Conservation (phyloP, 129 eudicot genomes). For the Solidago caesia region DNA sequence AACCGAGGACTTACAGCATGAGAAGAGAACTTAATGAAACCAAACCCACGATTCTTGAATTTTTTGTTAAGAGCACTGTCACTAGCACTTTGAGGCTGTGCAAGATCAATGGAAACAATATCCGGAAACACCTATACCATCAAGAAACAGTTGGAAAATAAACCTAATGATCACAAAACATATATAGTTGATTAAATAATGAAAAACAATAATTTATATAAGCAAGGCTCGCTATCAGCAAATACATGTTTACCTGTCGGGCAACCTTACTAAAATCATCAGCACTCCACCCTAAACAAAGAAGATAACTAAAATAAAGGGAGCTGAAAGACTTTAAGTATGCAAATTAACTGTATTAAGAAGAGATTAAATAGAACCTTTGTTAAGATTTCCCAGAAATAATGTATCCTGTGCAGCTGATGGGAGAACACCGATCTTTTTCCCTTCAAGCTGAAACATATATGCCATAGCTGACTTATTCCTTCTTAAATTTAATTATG, state of each 20-base stretch:
- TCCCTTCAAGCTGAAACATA: constrained; percentile 80
- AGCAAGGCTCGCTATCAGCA: not conserved
- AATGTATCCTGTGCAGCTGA: constrained; percentile 78
- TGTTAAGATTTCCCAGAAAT: constrained; percentile 82
- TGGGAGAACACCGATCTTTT: constrained; percentile 87
- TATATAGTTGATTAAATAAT: not conserved
- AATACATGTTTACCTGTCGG: constrained; percentile 53
- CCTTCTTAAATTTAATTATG: not conserved
- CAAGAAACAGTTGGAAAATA: not conserved
- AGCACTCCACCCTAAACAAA: constrained; percentile 67
- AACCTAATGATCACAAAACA: not conserved
- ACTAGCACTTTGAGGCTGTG: constrained; percentile 39
- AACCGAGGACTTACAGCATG: constrained; percentile 69
- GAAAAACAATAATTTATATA: not conserved
- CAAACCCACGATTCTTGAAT: constrained; percentile 81
- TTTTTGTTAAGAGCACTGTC: constrained; percentile 49
- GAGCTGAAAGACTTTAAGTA: constrained; percentile 19
- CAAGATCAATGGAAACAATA: constrained; percentile 70
- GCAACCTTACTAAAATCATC: constrained; percentile 64
- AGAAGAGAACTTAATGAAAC: constrained; percentile 73
- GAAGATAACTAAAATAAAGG: constrained; percentile 19
- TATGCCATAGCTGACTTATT: constrained; percentile 20
- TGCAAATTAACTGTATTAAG: constrained; percentile 15
- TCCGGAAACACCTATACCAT: constrained; percentile 72
- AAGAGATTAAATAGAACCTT: constrained; percentile 49